Percentiles rank a stretch among this genome's conserved stretches.
phyloP scores from a whole-genome alignment of 345 rosid genomes.

The Aquilaria malaccensis region DNA sequence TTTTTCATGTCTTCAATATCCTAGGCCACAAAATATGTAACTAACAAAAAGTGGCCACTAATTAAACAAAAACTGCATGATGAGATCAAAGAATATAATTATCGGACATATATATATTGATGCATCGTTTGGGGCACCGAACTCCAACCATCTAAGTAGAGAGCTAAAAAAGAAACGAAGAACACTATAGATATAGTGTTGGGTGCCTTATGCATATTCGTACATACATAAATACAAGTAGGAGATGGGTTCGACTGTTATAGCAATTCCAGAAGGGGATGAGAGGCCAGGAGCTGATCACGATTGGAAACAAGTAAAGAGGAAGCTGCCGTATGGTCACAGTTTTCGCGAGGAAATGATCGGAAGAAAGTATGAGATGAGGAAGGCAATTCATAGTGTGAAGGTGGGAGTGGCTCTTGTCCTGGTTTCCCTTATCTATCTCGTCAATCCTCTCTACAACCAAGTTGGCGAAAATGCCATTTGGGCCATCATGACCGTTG shows the following conservation, averaged over 20 bases:
- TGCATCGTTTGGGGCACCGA: too few species aligned
- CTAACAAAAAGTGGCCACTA: too few species aligned
- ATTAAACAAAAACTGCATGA: too few species aligned
- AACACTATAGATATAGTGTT: too few species aligned
- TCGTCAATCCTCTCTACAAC: slow-evolving; percentile 40
- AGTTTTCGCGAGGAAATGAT: slow-evolving; percentile 13
- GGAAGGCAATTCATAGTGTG: slow-evolving; percentile 39
- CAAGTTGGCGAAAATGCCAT: slow-evolving; percentile 68
- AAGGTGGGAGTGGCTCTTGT: slow-evolving; percentile 65
- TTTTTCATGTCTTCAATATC: too few species aligned
- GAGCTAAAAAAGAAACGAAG: too few species aligned
- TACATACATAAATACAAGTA: too few species aligned
- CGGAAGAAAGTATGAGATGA: slow-evolving; percentile 15
- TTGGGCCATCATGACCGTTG: slow-evolving; percentile 83
- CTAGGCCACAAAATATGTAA: too few species aligned
- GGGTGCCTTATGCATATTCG: too few species aligned
- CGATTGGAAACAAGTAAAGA: neutral
- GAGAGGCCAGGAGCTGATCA: neutral
- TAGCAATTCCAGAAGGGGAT: slow-evolving; percentile 28
- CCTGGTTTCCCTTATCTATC: slow-evolving; percentile 53
- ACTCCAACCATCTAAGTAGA: too few species aligned
- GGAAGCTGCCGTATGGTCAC: neutral
- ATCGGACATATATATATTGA: too few species aligned
- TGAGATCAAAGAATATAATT: too few species aligned
- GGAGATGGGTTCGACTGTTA: slow-evolving; percentile 32